phyloP scores from a whole-genome alignment of 176 grass and related monocot genomes.

The Triticum urartu region DNA sequence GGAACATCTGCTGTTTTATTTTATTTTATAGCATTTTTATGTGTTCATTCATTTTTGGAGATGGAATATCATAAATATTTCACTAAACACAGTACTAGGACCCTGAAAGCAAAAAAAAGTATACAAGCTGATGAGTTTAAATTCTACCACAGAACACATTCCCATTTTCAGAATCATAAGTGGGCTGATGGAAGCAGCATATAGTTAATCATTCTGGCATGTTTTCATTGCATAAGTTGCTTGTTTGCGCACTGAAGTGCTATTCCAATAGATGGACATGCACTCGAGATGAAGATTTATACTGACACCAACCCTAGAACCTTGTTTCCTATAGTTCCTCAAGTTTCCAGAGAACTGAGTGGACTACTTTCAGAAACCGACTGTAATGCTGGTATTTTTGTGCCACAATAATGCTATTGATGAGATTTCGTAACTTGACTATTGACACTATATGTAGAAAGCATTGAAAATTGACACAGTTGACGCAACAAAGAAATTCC shows the following conservation, averaged over 20 bases:
- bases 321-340: background rate
- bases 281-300: background rate
- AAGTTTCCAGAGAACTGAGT: background rate
- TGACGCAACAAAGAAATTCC: no score
- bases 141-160: background rate
- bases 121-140: background rate
- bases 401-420: background rate
- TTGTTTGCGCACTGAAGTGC: background rate
- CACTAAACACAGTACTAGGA: background rate
- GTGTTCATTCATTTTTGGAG: background rate
- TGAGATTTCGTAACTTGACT: background rate
- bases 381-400: background rate
- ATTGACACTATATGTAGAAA: background rate
- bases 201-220: background rate
- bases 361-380: background rate
- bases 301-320: background rate
- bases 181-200: background rate
- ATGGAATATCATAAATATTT: background rate
- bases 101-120: background rate
- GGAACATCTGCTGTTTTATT: background rate
- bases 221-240: background rate
- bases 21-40: background rate
- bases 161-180: background rate
- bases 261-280: background rate
- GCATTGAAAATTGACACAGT: background rate